Conservation (phyloP, 768 basidiomycete genomes). For the Lyophyllum shimeji region DNA sequence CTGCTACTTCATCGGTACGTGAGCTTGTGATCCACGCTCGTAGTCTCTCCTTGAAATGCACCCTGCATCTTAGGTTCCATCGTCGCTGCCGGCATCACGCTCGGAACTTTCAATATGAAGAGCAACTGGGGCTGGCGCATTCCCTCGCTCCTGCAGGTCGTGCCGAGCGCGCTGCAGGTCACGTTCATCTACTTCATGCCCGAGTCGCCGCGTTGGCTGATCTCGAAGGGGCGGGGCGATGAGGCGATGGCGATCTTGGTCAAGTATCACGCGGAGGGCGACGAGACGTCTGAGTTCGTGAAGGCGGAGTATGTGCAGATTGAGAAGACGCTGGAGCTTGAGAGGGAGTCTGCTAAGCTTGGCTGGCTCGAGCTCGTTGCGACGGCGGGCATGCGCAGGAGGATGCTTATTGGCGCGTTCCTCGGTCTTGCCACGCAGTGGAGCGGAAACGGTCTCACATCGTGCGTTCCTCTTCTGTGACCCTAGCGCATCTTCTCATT, state of each 20-base stretch:
- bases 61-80: conserved; percentile 40
- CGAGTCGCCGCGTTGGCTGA: conserved; percentile 66
- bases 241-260: conserved; percentile 49
- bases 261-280: conserved; percentile 63
- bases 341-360: conserved; percentile 44
- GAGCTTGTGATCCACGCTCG: neutral
- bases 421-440: conserved; percentile 61
- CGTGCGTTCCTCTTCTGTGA: conserved; percentile 29
- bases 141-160: conserved; percentile 58
- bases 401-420: conserved; percentile 47
- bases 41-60: neutral
- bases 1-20: conserved; percentile 56
- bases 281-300: conserved; percentile 51
- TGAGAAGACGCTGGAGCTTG: conserved; percentile 51
- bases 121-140: conserved; percentile 71
- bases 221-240: conserved; percentile 51
- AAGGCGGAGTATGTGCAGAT: conserved; percentile 60
- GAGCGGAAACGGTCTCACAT: conserved; percentile 62
- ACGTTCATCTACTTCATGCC: conserved; percentile 57
- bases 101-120: conserved; percentile 61
- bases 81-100: conserved; percentile 58
- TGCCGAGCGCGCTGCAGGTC: conserved; percentile 54
- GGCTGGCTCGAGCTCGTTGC: conserved; percentile 47
- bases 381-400: conserved; percentile 51
- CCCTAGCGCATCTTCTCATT: neutral